A percentile compares a stretch with the other conserved stretches of the same genome.
phyloP scores from a whole-genome alignment of 2,329 filamentous ascomycete species.

The Aspergillus sp. region DNA sequence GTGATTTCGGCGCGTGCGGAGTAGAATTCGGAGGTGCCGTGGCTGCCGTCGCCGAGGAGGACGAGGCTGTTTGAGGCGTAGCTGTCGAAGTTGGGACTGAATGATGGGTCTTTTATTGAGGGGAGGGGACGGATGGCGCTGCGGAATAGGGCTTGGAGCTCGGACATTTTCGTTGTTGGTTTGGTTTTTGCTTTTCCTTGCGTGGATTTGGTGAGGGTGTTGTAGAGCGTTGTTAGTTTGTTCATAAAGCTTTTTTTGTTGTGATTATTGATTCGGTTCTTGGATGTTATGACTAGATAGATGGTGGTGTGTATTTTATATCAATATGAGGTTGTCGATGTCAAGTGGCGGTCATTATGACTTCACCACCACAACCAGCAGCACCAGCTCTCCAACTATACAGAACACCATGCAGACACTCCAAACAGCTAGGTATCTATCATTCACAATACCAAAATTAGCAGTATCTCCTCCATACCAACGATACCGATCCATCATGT shows the following conservation, averaged over 20 bases:
- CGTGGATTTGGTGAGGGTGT: not conserved
- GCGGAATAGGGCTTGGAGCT: constrained; percentile 35
- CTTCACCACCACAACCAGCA: not conserved
- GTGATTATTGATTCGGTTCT: not conserved
- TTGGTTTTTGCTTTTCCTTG: not conserved
- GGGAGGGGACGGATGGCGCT: constrained; percentile 39
- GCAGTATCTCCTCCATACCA: no score
- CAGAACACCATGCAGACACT: not conserved
- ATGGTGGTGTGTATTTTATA: no score
- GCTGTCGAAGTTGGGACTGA: constrained; percentile 43
- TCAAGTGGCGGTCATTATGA: constrained; percentile 1
- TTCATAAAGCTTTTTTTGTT: not conserved
- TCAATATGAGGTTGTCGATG: not conserved
- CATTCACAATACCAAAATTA: not conserved
- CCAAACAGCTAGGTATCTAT: not conserved
- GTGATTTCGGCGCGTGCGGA: constrained; percentile 53
- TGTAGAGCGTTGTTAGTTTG: not conserved
- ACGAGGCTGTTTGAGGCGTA: constrained; percentile 43
- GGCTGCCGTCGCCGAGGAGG: constrained; percentile 49
- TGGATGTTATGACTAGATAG: not conserved
- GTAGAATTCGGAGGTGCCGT: constrained; percentile 59
- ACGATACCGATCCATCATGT: not conserved
- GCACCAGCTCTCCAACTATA: no score
- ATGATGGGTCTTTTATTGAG: constrained; percentile 33
- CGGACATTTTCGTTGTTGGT: constrained; percentile 18